Base-by-base conservation (phyloP, 306 rosid genomes). In the Cucurbita maxima region DNA sequence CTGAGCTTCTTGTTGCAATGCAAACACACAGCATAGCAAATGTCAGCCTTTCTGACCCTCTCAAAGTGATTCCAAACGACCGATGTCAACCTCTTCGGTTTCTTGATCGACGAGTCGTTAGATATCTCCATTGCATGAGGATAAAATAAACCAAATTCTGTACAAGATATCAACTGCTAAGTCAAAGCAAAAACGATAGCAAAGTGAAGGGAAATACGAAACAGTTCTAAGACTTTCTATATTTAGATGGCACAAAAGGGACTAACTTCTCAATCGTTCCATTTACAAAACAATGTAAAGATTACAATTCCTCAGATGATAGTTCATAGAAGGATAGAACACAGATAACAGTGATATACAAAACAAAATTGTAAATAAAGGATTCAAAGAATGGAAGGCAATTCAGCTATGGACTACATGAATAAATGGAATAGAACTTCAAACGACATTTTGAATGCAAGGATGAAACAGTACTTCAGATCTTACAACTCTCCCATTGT, bases 31-130 rank as follows among this genome's bases (percentile, higher is more conserved):
- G 99, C 97, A 83, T 89, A 91, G 48, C 97, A 91, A 70, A 82
- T 79, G 61, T 94, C 99, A 51, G 84, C 97, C 86, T 91, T 94
- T 80, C 92, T 88, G 72, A 91, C 85, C 79, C 95, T 85, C 83
- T 94, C 99, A 81, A 94, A 94, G 83, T 94, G 99, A 83, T 94
- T 91, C 97, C 99, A 94, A 19, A 94, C 99, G 22, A 94, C 90
- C 60, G 99, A 94, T 36, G 99, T 94, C 79, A 94, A 80, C 80
- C 54, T 50, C 54, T 50, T 50, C 8, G 54, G 54, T 50, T 50
- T 50, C 54, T 50, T 50, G 18, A 50, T 14, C 8, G 54, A 14
- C 15, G 54, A 14, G 54, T 50, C 54, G 54, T 50, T 50, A 5
- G 86, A 64, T 82, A 87, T 76, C 80, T 90, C 98, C 97, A 93